Evolutionary conservation across 2,329 filamentous ascomycete genomes (phyloP), one percentile per base, ranked within the genome.

Genomic region (Drechslerella coelobrocha): DNA sequence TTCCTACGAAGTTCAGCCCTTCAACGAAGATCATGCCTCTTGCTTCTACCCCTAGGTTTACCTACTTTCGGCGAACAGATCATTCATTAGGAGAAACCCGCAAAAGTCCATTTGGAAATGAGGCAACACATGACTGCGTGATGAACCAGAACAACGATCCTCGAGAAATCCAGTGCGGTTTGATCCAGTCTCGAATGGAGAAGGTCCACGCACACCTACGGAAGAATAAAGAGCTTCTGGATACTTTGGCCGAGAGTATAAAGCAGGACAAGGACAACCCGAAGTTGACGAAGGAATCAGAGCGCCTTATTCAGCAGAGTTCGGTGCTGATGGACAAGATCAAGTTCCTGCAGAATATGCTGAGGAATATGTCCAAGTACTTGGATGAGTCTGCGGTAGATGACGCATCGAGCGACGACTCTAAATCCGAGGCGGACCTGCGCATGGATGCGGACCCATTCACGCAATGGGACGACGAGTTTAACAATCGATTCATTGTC

Each of bases 401-500:
- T 39, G 84, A 83, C 23, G 80, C 79, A 21, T 62, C 65, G 2
- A 69, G 65, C 21, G 47, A 48, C n/a, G 57, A 59, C 43, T 57
- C 51, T 9, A 54, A 59, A 24, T 53, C 45, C 12, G 57, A 71
- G 5, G 41, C 37, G 21, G 60, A 57, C 6, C n/a, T 53, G 19
- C 82, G 84, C 29, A 84, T 83, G 12, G 87, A 91, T 73, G 84
- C 88, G 1, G 86, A 88, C 1, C 85, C 88, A 0, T 85, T 88
- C 2, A 86, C 89, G 14, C 92, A 97, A 74, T 93, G 93, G 74
- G 88, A 90, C 52, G 96, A 90, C 78, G 92, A 97, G 77, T 99
- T 97, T 82, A 94, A 95, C 78, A 99, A 99, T 77, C 89, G 94
- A 1, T 99, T 99, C 81, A 93, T 97, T 75, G 89, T 99, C 56